Evolutionary conservation across 495 filamentous ascomycete genomes (phyloP), one percentile per base, ranked within the genome.

Genomic region (Rhizodiscina lignyota): DNA sequence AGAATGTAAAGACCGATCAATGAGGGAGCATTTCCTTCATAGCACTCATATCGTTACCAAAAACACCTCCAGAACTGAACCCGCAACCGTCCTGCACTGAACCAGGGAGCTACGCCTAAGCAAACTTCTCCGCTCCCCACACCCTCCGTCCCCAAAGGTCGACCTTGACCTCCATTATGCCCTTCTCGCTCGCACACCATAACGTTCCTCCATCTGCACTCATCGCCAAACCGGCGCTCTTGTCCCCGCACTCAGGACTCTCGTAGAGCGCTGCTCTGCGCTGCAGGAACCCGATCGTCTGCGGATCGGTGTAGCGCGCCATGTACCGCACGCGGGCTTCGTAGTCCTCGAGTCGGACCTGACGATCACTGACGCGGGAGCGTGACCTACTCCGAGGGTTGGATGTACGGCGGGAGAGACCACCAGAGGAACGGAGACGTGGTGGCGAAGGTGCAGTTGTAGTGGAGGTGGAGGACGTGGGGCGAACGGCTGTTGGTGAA

Each of bases 181-280:
- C 30, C 30, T 6, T 32, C 30, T 18, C 10, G 17, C 30, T 8
- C 24, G 39, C 49, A 10, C 30, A 43, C 43, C 44, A 60, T 21
- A 60, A 34, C 36, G 34, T 51, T 26, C 52, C 38, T 4, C 54
- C 54, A 46, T 60, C 54, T 17, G 38, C 30, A 39, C 52, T 60
- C 37, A 58, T 49, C 18, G 56, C 56, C 39, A 60, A 38, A 15
- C 56, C 56, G 16, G 56, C 54, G 6, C 52, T 60, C 32, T 50
- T 10, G 56, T 42, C 15, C 50, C 54, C 16, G 30, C 30, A 8
- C 8, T 8, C 30, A 16, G 10, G 30, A 6, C 10, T 42, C 33
- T 24, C 39, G 19, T 18, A 47, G 44, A 13, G 17, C 28, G 10
- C 38, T 20, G 16, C 10, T 18, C 5, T 10, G 10, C 29, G 21